Base-by-base conservation (phyloP, 1,284 basidiomycete genomes). In the Vanrija pseudolonga region DNA sequence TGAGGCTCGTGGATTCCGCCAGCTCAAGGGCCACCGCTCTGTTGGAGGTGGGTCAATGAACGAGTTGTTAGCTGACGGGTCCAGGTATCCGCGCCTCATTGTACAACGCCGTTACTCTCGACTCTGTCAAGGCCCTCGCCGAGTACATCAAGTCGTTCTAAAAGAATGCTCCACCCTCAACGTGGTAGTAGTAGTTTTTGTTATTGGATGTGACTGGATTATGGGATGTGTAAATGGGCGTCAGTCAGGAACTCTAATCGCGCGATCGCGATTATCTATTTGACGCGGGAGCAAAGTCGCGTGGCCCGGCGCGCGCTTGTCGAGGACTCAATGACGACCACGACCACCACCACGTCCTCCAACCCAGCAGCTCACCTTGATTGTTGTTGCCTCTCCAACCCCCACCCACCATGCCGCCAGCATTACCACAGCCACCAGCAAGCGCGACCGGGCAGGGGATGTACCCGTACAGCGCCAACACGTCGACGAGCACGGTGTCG, bases 81-180 rank as follows among this genome's bases (percentile, higher is more conserved):
- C 23, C 23, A 85, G 88, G 94, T 15, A 87, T 96, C 53, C 87
- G 96, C 17, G 85, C 89, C 4, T 96, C 92, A 18, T 78, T 98
- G 6, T 99, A 99, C 79, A 99, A 99, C 62, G 94, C 95, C 9
- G 82, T 98, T 58, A 88, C 88, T 2, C 85, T 93, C 61, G 85
- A 90, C 56, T 84, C 91, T 60, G 80, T 82, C 4, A 59, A 79
- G 56, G 70, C 66, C 17, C 64, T 83, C 23, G 78, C 77, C 45
- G 72, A 73, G 9, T 81, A 81, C 60, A 81, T 83, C 71, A 62
- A 72, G 37, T 63, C 68, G 11, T 81, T 80, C 32, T 32, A 32
- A 32, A 32, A 26, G 26, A 26, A 4, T 32, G 32, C 32, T 12
- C 32, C 32, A 12, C 12, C 32, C 14, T 53, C n/a, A 26, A 22